Evolutionary conservation across 768 basidiomycete genomes (phyloP), one percentile per base, ranked within the genome.

Genomic region (Panellus pusillus): DNA sequence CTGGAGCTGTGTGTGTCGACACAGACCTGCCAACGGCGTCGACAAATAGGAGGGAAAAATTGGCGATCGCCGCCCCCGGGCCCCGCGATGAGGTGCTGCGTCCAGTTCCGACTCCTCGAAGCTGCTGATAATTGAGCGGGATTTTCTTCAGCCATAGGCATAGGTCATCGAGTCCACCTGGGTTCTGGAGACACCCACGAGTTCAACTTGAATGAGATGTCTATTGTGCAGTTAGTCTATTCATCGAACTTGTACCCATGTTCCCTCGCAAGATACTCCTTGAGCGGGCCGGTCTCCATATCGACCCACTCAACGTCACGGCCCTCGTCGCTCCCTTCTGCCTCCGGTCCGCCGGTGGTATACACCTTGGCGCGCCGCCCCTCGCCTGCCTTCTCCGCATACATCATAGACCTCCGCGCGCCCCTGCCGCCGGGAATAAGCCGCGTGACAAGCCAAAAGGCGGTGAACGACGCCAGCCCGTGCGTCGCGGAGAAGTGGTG

Each of bases 251-350:
- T 56, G 41, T 42, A 60, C 2, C 48, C 55, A 11, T 56, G 56
- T 19, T 60, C 47, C 37, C 31, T 44, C 0, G 32, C 17, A 20
- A 60, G 46, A 36, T 50, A 60, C 44, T 45, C 54, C 39, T 56
- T 60, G 51, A 60, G 28, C 3, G 59, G 47, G 11, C 55, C 59
- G 11, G 54, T 60, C 29, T 60, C 59, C 59, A 60, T 60, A 17
- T 60, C 59, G 13, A 60, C 54, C 59, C 59, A 60, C 48, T 56
- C 54, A n/a, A 60, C 59, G 9, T 60, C 59, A 7, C 59, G 54
- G 6, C 59, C 59, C 20, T 49, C 47, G 0, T 52, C 47, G 36
- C 59, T 60, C 2, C 59, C 59, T 29, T 41, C 36, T 4, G 32
- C 59, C 48, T 60, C 59, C 2, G 55, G 55, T 13, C 59, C 59